A percentile compares a stretch with the other conserved stretches of the same genome.
Evolutionary conservation across 495 filamentous ascomycete genomes (phyloP).

Genomic region (Penicillium samsonianum): DNA sequence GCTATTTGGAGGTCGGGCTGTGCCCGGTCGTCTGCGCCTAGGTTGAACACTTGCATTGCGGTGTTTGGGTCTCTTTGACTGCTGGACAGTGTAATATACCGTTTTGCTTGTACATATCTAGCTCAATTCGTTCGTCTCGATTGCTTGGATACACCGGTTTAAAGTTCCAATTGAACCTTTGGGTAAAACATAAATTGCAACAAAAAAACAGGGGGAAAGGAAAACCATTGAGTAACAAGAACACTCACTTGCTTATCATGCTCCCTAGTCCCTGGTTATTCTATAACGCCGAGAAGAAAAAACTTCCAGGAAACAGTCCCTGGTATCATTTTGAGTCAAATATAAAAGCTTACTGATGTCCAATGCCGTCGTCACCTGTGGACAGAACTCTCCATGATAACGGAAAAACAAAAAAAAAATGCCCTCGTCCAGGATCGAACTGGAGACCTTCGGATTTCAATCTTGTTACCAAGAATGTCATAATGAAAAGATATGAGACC

Average conservation of each 20-base stretch:
- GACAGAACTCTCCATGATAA: too few species aligned
- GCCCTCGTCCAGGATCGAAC: conserved; percentile 20
- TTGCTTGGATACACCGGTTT: conserved; percentile 3
- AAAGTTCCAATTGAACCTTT: conserved; percentile 3
- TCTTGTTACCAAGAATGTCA: conserved; percentile 18
- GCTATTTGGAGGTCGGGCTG: conserved; percentile 58
- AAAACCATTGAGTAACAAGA: too few species aligned
- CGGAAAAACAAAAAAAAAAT: too few species aligned
- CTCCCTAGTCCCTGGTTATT: too few species aligned
- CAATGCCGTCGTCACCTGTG: too few species aligned
- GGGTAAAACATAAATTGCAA: conserved; percentile 1
- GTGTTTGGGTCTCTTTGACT: conserved; percentile 31
- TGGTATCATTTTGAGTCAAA: too few species aligned
- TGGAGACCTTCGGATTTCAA: conserved; percentile 20
- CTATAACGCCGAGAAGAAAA: too few species aligned
- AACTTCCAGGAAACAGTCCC: too few species aligned
- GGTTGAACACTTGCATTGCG: conserved; percentile 23
- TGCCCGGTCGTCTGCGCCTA: conserved; percentile 49
- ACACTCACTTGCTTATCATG: too few species aligned
- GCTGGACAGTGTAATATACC: conserved; percentile 33
- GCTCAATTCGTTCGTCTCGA: conserved; percentile 1
- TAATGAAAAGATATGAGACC: conserved; percentile 15
- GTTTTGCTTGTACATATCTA: conserved; percentile 25
- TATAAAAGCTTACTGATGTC: too few species aligned
- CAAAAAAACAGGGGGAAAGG: too few species aligned